Base-by-base conservation (phyloP, 2,329 filamentous ascomycete genomes). In the Fusarium circinatum region DNA sequence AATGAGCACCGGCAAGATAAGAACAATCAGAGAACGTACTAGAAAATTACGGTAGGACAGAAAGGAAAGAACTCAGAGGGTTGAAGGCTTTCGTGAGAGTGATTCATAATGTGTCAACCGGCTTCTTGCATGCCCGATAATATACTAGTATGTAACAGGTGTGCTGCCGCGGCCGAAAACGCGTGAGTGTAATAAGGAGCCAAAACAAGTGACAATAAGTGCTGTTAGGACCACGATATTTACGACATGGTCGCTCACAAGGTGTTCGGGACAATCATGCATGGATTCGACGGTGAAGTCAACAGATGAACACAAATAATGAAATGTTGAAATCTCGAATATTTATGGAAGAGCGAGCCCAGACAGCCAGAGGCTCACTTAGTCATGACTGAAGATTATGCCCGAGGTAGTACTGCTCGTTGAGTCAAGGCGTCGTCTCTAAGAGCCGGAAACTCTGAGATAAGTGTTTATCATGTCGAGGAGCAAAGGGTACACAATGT, bases 51-150 rank as follows among this genome's bases (percentile, higher is more conserved):
- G 39, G 59, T 56, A 11, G 34, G 38, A 72, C 62, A 65, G 47
- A 45, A 26, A 12, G 30, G n/a, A 68, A 55, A 62, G 47, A 45
- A 36, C 45, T 49, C 44, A 56, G 48, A 48, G 64, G 24, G 34
- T 42, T 56, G 56, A 60, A 48, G 20, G 30, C 15, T 17, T 42
- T 47, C 20, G 36, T 58, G 39, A 26, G 20, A 51, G 28, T 52
- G 59, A 41, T 48, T 45, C 59, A 74, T 56, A 45, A 55, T 36
- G 30, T 65, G 59, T 60, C 39, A 41, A 47, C n/a, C 59, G 68
- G 63, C 18, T 56, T 51, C 42, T 52, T 67, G 51, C 63, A 69
- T 74, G 55, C 28, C 71, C 52, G 63, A 59, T 28, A 34, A 56
- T 57, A 24, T 26, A 34, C 32, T 34, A 34, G 32, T 34, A 26